A percentile compares a stretch with the other conserved stretches of the same genome.
Evolutionary conservation across 352 stramenopile genomes (phyloP).

Genomic region (Phytophthora melonis): DNA sequence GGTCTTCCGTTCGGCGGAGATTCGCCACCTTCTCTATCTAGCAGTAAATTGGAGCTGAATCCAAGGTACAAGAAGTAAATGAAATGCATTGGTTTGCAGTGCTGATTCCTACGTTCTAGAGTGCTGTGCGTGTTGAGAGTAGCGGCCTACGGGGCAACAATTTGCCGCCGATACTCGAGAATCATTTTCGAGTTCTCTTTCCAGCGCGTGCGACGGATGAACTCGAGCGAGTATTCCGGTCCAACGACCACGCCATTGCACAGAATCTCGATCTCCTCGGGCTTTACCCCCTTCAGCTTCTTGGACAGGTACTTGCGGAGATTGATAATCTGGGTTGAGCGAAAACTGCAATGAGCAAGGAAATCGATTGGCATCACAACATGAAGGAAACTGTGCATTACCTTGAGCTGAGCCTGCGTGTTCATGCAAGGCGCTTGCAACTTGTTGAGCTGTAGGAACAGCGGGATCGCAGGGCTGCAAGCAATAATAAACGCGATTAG

Average conservation of each 20-base stretch:
- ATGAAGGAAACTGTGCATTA: not conserved
- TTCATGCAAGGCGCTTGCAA: conserved; percentile 47
- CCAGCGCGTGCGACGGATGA: conserved; percentile 72
- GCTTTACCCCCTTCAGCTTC: conserved; percentile 43
- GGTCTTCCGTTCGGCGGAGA: too few species aligned
- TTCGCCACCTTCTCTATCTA: too few species aligned
- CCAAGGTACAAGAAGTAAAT: too few species aligned
- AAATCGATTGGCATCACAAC: not conserved
- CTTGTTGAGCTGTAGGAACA: conserved; percentile 49
- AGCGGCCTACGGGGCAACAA: conserved; percentile 30
- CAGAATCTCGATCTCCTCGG: conserved; percentile 68
- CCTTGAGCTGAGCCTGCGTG: conserved; percentile 59
- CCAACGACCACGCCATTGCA: conserved; percentile 57
- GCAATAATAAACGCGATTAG: not conserved
- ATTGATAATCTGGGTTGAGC: conserved; percentile 51
- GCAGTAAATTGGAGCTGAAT: too few species aligned
- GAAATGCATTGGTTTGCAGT: too few species aligned
- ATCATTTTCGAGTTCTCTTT: conserved; percentile 55
- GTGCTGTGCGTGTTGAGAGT: not conserved
- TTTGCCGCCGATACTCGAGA: conserved; percentile 62
- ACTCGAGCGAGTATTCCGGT: conserved; percentile 72
- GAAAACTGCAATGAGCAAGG: conserved; percentile 1
- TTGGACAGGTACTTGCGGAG: conserved; percentile 74
- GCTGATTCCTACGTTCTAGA: too few species aligned
- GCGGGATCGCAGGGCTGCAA: conserved; percentile 46